Evolutionary conservation across 352 stramenopile species (phyloP), one percentile per base, ranked within the genome.

Genomic region (Peronospora destructor): DNA sequence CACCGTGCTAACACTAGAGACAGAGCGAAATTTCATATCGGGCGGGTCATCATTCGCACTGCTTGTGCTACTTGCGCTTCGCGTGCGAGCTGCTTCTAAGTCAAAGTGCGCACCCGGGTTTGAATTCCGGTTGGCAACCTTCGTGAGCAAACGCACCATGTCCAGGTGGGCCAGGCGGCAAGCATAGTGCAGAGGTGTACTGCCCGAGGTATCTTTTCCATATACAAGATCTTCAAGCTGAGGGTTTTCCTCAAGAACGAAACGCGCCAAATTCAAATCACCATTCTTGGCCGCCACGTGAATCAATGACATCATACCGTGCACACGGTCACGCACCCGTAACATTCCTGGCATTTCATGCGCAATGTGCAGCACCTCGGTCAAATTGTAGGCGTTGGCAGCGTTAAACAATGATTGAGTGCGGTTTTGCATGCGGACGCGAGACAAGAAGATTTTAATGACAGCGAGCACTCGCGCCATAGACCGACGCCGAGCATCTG

Each of bases 251-350:
- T 91, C 81, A 2, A 91, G 53, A 36, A 95, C 71, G 42, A 93
- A 94, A 8, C 76, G 76, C 19, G 78, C 79, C 14, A 94, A 56
- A 45, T 89, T 93, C 35, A 94, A 35, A 47, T 92, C 81, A 8
- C 80, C 77, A 52, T 92, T 94, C 53, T 89, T 89, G 2, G 82
- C 84, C 0, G 85, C 86, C n/a, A 91, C 81, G 65, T 96, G 86
- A 21, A 95, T 75, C 11, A 95, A 62, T 16, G 81, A 94, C 65
- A 92, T 87, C 76, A 89, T 84, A 28, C 92, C 72, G 53, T 84
- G 68, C 19, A 63, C 57, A 42, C 77, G 77, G 30, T 94, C 83
- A 35, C 83, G 77, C 3, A 91, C 76, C 9, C 82, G 77, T 8
- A 91, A 45, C 76, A 89, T 91, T 7, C 79, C 79, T 7, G 81